Evolutionary conservation across 2,329 filamentous ascomycete genomes (phyloP).

Genomic region (Aspergillus fructus): DNA sequence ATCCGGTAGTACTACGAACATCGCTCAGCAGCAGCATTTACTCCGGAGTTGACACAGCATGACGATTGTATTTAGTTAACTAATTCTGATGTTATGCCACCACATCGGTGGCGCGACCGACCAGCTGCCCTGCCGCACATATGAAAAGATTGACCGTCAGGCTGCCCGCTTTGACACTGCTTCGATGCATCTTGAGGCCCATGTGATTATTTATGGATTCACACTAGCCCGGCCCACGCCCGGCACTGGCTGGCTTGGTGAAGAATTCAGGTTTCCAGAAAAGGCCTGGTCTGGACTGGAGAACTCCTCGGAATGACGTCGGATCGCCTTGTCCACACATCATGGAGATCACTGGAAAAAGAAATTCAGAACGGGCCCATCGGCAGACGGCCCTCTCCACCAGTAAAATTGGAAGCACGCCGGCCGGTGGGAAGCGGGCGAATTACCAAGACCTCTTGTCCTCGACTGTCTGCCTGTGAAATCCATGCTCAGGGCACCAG

Average conservation of each 20-base stretch:
- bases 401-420: too few relatives aligned
- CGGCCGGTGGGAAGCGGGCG: too few relatives aligned
- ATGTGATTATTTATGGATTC: slow-evolving; percentile 5
- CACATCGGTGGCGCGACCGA: neutral
- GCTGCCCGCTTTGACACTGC: neutral
- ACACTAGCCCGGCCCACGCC: neutral
- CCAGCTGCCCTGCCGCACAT: neutral
- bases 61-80: neutral
- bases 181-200: neutral
- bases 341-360: neutral
- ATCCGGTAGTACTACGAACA: too few relatives aligned
- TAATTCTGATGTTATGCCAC: neutral
- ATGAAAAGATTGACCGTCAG: neutral
- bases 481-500: neutral
- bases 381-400: neutral
- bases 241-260: neutral
- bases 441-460: neutral
- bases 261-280: slow-evolving; percentile 7
- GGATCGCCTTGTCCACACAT: neutral
- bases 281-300: slow-evolving; percentile 2
- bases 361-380: neutral
- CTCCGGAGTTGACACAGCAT: neutral
- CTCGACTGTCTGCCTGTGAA: neutral
- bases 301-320: slow-evolving; percentile 11
- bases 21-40: neutral